Conservation (phyloP, 2,329 filamentous ascomycete species). For the Aspergillus unguis region DNA sequence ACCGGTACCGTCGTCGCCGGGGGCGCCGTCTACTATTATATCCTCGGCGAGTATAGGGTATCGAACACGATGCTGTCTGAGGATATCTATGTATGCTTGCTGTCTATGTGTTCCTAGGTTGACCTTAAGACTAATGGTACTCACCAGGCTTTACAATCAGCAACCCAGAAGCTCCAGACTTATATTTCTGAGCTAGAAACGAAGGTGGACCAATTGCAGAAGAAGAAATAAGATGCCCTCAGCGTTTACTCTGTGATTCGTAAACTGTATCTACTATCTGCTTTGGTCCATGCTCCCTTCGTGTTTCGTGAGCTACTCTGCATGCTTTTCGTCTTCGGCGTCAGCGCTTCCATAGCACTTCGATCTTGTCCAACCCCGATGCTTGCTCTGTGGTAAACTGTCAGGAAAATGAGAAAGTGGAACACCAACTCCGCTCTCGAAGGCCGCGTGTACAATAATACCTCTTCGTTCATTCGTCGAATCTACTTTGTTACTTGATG, state of each 20-base stretch:
- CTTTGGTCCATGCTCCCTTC: background rate
- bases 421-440: background rate
- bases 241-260: constrained; percentile 4
- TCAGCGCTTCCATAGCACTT: background rate
- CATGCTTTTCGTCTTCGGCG: background rate
- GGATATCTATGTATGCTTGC: constrained; percentile 82
- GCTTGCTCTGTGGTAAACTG: too few species aligned
- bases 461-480: background rate
- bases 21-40: constrained; percentile 82
- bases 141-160: constrained; percentile 73
- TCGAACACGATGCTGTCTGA: constrained; percentile 91
- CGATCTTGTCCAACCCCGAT: background rate
- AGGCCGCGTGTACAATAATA: background rate
- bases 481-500: background rate
- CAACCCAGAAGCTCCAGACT: constrained; percentile 78
- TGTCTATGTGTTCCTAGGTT: background rate
- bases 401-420: too few species aligned
- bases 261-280: constrained; percentile 7
- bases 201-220: constrained; percentile 66
- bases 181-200: constrained; percentile 81
- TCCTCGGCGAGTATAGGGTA: constrained; percentile 87
- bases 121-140: too few species aligned
- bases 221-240: constrained; percentile 55
- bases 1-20: constrained; percentile 77
- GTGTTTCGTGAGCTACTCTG: background rate